Base-by-base conservation (phyloP, 768 basidiomycete genomes). In the Trametes cubensis region DNA sequence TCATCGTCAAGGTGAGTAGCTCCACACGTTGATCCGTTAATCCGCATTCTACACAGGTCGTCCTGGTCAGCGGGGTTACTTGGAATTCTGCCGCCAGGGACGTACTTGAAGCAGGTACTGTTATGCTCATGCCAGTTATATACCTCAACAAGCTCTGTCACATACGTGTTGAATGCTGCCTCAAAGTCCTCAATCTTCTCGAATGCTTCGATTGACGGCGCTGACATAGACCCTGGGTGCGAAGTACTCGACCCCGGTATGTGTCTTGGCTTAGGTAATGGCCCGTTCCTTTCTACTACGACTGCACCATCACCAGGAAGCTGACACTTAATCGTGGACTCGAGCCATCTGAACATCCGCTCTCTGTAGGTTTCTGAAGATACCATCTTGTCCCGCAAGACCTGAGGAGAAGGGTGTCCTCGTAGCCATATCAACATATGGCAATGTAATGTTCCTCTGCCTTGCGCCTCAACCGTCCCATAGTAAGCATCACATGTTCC, bases 361-460 rank as follows among this genome's bases (percentile, higher is more conserved):
- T 17, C 18, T 25, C 25, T 3, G 17, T 55, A 55, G 1, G 23
- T 11, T 5, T 59, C 51, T 17, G 51, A 49, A 15, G 44, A 20
- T 5, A 15, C 17, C 56, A 69, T 59, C 18, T 49, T 34, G 15
- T 65, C 55, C 4, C 61, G 50, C 13, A 71, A 47, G 15, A 51
- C 51, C n/a, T 71, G 62, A 0, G 75, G 71, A 3, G 66, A 66
- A 7, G 66, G 62, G 42, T 66, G 61, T 0, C 71, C 72, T 23
- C 60, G 18, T 1, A 76, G 25, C 75, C 71, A 76, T 2, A 72
- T 58, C 0, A 76, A 40, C 65, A 75, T 69, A 57, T 77, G 76
- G 28, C 69, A 70, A 57, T 77, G 76, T 2, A 77, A 11, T 6
- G 34, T 34, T 2, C 34, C 34, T 34, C 34, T 34, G 4, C 34